A percentile compares a stretch with the other conserved stretches of the same genome.
These are phyloP conservation scores for Quercus parvula DNA, from an alignment of 306 rosid species.

Conservation along the genomic window DNA sequence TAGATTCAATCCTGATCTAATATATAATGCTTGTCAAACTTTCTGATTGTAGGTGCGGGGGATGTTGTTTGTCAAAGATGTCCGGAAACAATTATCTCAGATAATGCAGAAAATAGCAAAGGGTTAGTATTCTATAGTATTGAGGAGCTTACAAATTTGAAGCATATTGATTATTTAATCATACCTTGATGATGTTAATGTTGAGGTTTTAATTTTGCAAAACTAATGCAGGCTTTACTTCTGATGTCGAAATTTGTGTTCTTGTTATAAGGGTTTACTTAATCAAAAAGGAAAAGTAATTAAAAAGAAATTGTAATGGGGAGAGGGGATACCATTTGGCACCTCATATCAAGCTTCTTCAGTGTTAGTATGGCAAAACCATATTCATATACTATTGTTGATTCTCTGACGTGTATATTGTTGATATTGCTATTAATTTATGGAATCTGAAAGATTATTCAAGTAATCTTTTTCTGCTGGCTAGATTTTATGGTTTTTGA, in stretches of 20 bases:
- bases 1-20: slow-evolving; percentile 4
- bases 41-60: slow-evolving; percentile 76
- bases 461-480: neutral
- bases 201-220: neutral
- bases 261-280: neutral
- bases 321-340: neutral
- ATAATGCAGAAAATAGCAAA: slow-evolving; percentile 83
- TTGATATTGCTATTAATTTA: neutral
- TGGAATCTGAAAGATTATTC: neutral
- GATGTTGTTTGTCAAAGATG: slow-evolving; percentile 87
- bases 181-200: neutral
- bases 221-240: neutral
- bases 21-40: slow-evolving; percentile 16
- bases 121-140: slow-evolving; percentile 51
- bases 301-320: too few relatives aligned
- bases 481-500: neutral
- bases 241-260: neutral
- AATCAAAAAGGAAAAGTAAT: too few relatives aligned
- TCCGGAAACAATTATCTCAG: slow-evolving; percentile 80
- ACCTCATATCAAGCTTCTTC: neutral
- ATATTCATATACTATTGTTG: neutral
- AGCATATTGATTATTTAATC: slow-evolving; percentile 9
- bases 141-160: slow-evolving; percentile 13
- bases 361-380: neutral
- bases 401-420: neutral